These are phyloP conservation scores for Periconia sp. DNA, from an alignment of 2,329 filamentous ascomycete species.

Conservation along the genomic window DNA sequence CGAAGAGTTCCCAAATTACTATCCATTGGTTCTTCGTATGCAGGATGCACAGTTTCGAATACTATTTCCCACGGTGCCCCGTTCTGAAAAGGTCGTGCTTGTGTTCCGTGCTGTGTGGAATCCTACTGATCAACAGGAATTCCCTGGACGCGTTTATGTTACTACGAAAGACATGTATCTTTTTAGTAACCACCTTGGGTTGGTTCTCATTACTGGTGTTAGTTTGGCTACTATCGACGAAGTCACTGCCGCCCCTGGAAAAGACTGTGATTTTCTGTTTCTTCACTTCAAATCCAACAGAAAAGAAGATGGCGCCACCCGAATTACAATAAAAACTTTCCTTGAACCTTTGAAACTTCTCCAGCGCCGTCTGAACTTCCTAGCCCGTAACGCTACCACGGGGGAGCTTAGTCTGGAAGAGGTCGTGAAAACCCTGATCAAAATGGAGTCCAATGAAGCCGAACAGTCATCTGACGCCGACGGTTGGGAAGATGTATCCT, in stretches of 20 bases:
- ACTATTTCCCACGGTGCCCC: constrained; percentile 78
- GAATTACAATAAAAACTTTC: constrained; percentile 90
- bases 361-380: constrained; percentile 78
- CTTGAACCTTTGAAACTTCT: constrained; percentile 82
- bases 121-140: constrained; percentile 72
- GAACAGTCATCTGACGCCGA: constrained; percentile 72
- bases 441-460: constrained; percentile 65
- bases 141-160: constrained; percentile 84
- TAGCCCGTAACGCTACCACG: constrained; percentile 78
- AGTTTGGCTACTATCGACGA: constrained; percentile 77
- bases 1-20: constrained; percentile 70
- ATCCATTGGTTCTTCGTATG: constrained; percentile 77
- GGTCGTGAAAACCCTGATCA: constrained; percentile 71
- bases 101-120: constrained; percentile 94
- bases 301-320: constrained; percentile 64
- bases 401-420: constrained; percentile 71
- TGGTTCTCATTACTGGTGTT: constrained; percentile 81
- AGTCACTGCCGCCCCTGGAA: constrained; percentile 84
- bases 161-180: constrained; percentile 90
- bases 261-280: constrained; percentile 91
- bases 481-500: constrained; percentile 85
- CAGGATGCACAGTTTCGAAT: constrained; percentile 94
- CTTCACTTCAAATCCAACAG: constrained; percentile 71
- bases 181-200: constrained; percentile 90
- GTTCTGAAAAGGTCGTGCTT: constrained; percentile 79